Percentiles rank a stretch among this genome's conserved stretches.
These are phyloP conservation scores for Luffa acutangula DNA, from an alignment of 306 rosid species.

Conservation along the genomic window DNA sequence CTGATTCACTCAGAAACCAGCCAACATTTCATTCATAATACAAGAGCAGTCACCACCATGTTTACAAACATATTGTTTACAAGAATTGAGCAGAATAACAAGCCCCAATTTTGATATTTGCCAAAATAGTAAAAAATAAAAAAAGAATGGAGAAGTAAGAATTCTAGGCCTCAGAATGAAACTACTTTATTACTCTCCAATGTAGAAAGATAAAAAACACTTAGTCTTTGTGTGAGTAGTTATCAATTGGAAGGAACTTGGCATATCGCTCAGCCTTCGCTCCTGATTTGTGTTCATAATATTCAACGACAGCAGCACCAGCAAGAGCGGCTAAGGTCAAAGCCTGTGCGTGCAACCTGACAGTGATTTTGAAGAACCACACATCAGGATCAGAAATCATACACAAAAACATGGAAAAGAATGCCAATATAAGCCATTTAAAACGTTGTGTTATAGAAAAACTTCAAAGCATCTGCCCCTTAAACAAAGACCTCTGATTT, in stretches of 20 bases:
- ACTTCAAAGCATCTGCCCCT: neutral
- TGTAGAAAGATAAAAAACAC: neutral
- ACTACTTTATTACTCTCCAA: slow-evolving; percentile 7
- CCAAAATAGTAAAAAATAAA: neutral
- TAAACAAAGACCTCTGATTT: neutral
- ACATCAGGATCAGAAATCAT: neutral
- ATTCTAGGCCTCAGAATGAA: slow-evolving; percentile 7
- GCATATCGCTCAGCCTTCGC: slow-evolving; percentile 33
- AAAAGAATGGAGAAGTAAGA: neutral
- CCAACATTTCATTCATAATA: neutral
- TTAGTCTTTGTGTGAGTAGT: slow-evolving; percentile 34
- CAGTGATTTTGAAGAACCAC: neutral
- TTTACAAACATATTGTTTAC: neutral
- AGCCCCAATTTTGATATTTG: neutral
- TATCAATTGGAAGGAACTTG: slow-evolving; percentile 30
- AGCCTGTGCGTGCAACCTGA: slow-evolving; percentile 97
- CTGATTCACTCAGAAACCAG: neutral
- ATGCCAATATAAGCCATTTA: neutral
- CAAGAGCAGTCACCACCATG: neutral
- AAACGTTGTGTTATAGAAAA: neutral
- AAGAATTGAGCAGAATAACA: neutral
- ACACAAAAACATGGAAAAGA: neutral
- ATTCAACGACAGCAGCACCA: slow-evolving; percentile 83
- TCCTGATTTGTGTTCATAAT: slow-evolving; percentile 48
- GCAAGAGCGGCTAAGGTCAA: slow-evolving; percentile 79